Conservation (phyloP, 495 filamentous ascomycete genomes). For the Bathelium albidoporum region DNA sequence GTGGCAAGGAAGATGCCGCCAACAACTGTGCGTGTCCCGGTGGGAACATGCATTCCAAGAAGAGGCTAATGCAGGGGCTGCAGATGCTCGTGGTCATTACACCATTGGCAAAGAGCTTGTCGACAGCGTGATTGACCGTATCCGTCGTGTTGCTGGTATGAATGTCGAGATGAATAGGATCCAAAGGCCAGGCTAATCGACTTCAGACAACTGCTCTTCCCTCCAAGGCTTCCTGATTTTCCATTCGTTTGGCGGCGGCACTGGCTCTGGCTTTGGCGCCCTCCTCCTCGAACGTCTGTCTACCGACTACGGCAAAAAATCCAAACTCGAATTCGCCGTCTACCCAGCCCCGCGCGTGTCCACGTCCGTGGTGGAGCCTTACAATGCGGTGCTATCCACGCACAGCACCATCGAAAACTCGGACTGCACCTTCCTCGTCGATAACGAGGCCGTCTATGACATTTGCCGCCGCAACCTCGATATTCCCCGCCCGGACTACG, state of each 20-base stretch:
- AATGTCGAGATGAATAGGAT: background rate
- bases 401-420: conserved; percentile 92
- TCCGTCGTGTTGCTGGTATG: conserved; percentile 70
- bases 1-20: conserved; percentile 87
- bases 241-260: conserved; percentile 90
- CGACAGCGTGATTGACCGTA: conserved; percentile 71
- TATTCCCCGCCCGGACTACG: conserved; percentile 74
- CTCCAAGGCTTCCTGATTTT: conserved; percentile 90
- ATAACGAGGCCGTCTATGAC: conserved; percentile 89
- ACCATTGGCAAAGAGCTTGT: conserved; percentile 88
- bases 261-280: conserved; percentile 82
- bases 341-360: conserved; percentile 81
- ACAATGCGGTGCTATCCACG: conserved; percentile 84
- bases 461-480: conserved; percentile 85
- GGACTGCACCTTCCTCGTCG: conserved; percentile 86
- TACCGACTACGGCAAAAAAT: conserved; percentile 88
- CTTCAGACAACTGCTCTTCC: conserved; percentile 73
- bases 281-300: conserved; percentile 79
- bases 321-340: conserved; percentile 85
- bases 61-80: conserved; percentile 12
- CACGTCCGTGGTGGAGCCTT: conserved; percentile 83
- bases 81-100: conserved; percentile 84
- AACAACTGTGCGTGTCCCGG: conserved; percentile 59
- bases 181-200: conserved; percentile 5
- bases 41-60: background rate